Conservation (phyloP, 2,329 filamentous ascomycete species). For the Pseudogymnoascus sp. region DNA sequence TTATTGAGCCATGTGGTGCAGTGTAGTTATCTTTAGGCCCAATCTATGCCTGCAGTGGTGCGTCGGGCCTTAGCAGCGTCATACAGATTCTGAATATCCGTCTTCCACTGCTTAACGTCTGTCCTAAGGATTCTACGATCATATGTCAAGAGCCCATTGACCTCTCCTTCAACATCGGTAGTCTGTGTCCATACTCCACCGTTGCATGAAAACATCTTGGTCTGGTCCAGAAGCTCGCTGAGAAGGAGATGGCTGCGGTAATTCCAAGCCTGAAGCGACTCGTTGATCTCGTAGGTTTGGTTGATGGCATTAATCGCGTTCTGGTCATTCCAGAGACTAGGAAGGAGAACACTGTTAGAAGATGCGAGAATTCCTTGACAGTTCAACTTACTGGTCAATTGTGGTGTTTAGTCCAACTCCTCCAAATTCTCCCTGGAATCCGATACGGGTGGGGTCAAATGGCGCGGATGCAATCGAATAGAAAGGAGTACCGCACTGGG, state of each 20-base stretch:
- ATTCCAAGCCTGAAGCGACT: slow-evolving; percentile 52
- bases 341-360: neutral
- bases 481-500: slow-evolving; percentile 65
- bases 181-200: slow-evolving; percentile 69
- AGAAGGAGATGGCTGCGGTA: slow-evolving; percentile 53
- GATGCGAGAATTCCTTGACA: neutral
- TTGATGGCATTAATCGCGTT: slow-evolving; percentile 54
- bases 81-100: slow-evolving; percentile 55
- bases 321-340: slow-evolving; percentile 58
- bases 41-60: neutral
- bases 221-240: slow-evolving; percentile 41
- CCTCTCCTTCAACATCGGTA: slow-evolving; percentile 67
- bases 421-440: slow-evolving; percentile 66
- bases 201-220: slow-evolving; percentile 48
- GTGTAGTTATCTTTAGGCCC: neutral
- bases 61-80: slow-evolving; percentile 41
- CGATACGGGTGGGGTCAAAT: slow-evolving; percentile 55
- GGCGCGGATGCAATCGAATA: slow-evolving; percentile 53
- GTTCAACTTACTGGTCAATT: slow-evolving; percentile 48
- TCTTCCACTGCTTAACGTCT: slow-evolving; percentile 52
- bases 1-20: neutral
- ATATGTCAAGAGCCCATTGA: slow-evolving; percentile 66
- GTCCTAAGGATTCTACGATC: slow-evolving; percentile 56
- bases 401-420: slow-evolving; percentile 62
- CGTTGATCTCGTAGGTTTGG: slow-evolving; percentile 61